Conservation (phyloP, 768 basidiomycete species). For the Hericium rajendrae region DNA sequence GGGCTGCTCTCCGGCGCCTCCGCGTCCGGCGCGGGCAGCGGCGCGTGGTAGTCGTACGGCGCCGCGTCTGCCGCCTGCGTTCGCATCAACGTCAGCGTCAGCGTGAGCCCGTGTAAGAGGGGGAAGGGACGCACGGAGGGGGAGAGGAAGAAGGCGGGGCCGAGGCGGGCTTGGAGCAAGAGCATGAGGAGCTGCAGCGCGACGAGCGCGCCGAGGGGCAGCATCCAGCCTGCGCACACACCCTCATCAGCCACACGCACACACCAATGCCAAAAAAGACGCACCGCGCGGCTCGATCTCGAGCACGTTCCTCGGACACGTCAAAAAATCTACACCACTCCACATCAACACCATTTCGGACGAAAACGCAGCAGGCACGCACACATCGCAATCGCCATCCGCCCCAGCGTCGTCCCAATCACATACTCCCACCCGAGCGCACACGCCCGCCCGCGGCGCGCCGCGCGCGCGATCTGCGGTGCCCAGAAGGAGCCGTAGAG, state of each 20-base stretch:
- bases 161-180: slow-evolving; percentile 64
- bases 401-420: slow-evolving; percentile 63
- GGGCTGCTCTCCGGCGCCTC: slow-evolving; percentile 69
- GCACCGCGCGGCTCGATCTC: slow-evolving; percentile 68
- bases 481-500: slow-evolving; percentile 80
- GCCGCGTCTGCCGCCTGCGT: slow-evolving; percentile 49
- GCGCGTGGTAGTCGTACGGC: slow-evolving; percentile 80
- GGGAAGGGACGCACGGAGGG: slow-evolving; percentile 39
- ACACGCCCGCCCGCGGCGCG: slow-evolving; percentile 57
- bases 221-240: slow-evolving; percentile 48
- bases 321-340: slow-evolving; percentile 56
- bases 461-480: slow-evolving; percentile 76
- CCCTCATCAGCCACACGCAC: not conserved
- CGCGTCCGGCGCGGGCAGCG: slow-evolving; percentile 49
- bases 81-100: not conserved
- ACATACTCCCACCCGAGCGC: slow-evolving; percentile 64
- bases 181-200: slow-evolving; percentile 52
- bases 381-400: slow-evolving; percentile 71
- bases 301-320: slow-evolving; percentile 78
- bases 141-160: slow-evolving; percentile 81
- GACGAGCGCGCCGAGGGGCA: slow-evolving; percentile 48
- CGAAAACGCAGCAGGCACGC: slow-evolving; percentile 28
- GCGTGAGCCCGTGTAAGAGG: too few relatives aligned
- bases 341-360: not conserved
- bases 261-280: slow-evolving; percentile 17